phyloP scores from a whole-genome alignment of 208 protist species.

The Trypanosoma boissoni region DNA sequence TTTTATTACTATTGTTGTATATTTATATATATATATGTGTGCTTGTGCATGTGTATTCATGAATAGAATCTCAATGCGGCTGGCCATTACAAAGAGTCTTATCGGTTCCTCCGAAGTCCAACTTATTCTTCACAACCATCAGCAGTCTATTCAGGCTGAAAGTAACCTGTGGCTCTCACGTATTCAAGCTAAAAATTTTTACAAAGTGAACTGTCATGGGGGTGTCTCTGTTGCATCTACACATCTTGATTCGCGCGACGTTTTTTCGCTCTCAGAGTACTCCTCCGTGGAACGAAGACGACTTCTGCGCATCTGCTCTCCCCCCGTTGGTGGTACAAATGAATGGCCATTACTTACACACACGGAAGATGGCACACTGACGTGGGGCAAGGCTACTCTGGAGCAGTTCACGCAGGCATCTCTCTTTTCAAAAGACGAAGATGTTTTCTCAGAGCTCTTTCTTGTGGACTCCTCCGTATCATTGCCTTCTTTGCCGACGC shows the following conservation, averaged over 20 bases:
- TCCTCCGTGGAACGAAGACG: neutral
- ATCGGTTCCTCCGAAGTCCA: constrained; percentile 7
- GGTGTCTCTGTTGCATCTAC: constrained; percentile 4
- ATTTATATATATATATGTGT: neutral
- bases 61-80: constrained; percentile 2
- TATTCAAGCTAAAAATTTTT: constrained; percentile 9
- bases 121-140: constrained; percentile 15
- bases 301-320: constrained; percentile 7
- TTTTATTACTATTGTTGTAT: constrained; percentile 1
- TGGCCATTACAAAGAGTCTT: constrained; percentile 9
- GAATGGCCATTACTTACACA: constrained; percentile 14
- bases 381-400: constrained; percentile 13
- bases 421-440: constrained; percentile 7
- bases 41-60: neutral
- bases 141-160: constrained; percentile 19
- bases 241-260: neutral
- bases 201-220: constrained; percentile 15
- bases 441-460: neutral
- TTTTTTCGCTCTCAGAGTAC: constrained; percentile 18
- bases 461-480: constrained; percentile 19
- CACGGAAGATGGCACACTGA: neutral
- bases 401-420: constrained; percentile 15
- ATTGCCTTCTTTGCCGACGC: constrained; percentile 5
- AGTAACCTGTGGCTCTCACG: constrained; percentile 23
- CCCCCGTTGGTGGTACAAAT: neutral